A percentile compares a stretch with the other conserved stretches of the same genome.
These are phyloP conservation scores for Neurospora cerealis DNA, from an alignment of 495 filamentous ascomycete species.

Conservation along the genomic window DNA sequence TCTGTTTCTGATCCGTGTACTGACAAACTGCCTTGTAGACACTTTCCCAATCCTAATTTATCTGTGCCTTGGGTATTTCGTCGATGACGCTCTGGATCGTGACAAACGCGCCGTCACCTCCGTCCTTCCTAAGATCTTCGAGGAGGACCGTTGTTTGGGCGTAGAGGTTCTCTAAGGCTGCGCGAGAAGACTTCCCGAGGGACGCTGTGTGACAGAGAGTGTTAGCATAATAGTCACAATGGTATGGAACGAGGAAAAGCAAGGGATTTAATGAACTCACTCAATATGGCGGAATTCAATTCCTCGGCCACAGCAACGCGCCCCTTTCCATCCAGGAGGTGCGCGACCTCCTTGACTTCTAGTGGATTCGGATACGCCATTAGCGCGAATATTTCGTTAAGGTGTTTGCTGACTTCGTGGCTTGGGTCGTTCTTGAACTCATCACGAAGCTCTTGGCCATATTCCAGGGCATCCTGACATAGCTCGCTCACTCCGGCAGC, in stretches of 20 bases:
- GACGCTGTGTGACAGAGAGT: conserved; percentile 50
- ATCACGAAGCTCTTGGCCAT: conserved; percentile 66
- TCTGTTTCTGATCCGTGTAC: background rate
- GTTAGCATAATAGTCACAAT: background rate
- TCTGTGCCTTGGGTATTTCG: conserved; percentile 24
- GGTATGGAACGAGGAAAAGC: background rate
- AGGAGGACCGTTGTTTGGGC: conserved; percentile 82
- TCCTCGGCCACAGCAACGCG: conserved; percentile 82
- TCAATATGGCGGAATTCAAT: conserved; percentile 85
- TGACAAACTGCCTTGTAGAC: background rate
- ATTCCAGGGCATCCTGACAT: conserved; percentile 57
- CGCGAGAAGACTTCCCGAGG: conserved; percentile 78
- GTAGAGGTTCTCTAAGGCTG: conserved; percentile 77
- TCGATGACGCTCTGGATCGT: conserved; percentile 63
- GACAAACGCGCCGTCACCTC: conserved; percentile 79
- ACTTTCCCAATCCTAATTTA: conserved; percentile 10
- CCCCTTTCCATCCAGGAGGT: conserved; percentile 65
- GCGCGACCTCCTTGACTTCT: conserved; percentile 63
- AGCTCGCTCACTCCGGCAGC: conserved; percentile 49
- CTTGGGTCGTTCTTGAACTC: conserved; percentile 67
- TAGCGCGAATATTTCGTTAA: conserved; percentile 80
- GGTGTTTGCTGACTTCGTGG: conserved; percentile 56
- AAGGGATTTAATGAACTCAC: conserved; percentile 39
- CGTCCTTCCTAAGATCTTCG: conserved; percentile 70
- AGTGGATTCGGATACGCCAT: conserved; percentile 79